Conservation (phyloP, 2,329 filamentous ascomycete genomes). For the Hypoxylon sp. region DNA sequence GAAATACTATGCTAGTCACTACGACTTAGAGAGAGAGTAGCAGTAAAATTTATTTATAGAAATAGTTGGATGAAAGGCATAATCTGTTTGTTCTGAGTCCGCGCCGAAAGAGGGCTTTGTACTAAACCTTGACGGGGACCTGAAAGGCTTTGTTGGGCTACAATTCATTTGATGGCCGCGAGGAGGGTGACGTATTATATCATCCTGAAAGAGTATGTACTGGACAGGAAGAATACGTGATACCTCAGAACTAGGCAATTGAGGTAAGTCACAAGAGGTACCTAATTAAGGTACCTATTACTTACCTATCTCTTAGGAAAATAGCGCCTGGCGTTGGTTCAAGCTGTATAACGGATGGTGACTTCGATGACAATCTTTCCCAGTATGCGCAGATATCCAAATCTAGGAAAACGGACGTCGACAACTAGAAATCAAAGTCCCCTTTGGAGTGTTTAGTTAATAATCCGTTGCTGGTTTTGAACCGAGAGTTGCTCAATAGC, state of each 20-base stretch:
- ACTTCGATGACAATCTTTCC: no score
- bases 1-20: background rate
- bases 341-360: no score
- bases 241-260: background rate
- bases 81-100: background rate
- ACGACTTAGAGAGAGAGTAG: background rate
- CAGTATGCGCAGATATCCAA: no score
- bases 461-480: no score
- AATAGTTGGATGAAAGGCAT: background rate
- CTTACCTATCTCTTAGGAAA: no score
- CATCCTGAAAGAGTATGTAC: background rate
- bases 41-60: slow-evolving; percentile 1
- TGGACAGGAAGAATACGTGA: background rate
- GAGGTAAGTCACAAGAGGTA: background rate
- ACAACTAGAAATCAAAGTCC: no score
- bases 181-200: background rate
- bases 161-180: slow-evolving; percentile 12
- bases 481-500: no score
- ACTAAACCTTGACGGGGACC: background rate
- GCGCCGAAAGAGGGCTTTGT: slow-evolving; percentile 16
- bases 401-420: no score
- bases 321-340: no score
- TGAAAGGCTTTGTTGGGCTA: slow-evolving; percentile 14
- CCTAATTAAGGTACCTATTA: no score
- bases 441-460: no score